Evolutionary conservation across 2,329 filamentous ascomycete species (phyloP), one percentile per base, ranked within the genome.

Genomic region (Alternaria panax): DNA sequence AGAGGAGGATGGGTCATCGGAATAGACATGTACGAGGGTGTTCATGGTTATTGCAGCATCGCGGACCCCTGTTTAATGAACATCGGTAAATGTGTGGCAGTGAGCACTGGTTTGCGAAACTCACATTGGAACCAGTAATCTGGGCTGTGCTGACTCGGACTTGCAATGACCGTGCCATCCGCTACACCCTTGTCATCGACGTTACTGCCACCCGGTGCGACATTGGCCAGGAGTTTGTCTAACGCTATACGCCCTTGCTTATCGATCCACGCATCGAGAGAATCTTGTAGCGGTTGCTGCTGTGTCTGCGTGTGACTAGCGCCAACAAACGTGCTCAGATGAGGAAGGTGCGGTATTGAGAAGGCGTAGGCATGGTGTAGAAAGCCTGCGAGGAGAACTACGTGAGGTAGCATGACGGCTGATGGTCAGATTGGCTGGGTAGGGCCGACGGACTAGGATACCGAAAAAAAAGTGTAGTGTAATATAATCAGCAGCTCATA

Each of bases 101-200:
- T 5, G 25, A n/a, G 9, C 2, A 25, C 16, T 18, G 20, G 9
- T 27, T 20, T 14, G 34, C 22, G 47, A 5, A n/a, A 54, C 71
- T 9, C 47, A 79, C 80, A 82, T 65, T 82, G 80, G 62, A 77
- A 82, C 67, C 75, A 82, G 63, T 82, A 82, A 58, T 82, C 73
- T 11, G 80, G 80, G 18, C 71, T 66, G 3, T 74, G 58, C 27
- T 69, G 75, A 16, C 77, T 80, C 4, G 80, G 80, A 54, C 80
- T 81, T 25, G 80, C 80, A 32, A 82, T 68, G 2, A 82, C 79
- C 4, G 78, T 78, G 30, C 80, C 80, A 22, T 72, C 67, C 6
- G 69, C 76, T 6, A 78, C 79, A 18, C 70, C 73, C 30, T 67
- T 55, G 2, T 73, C 75, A 48, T 65, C 54, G 2, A 77, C 70